A percentile compares a stretch with the other conserved stretches of the same genome.
Conservation (phyloP, 208 protist genomes). For the Leishmania guyanensis region DNA sequence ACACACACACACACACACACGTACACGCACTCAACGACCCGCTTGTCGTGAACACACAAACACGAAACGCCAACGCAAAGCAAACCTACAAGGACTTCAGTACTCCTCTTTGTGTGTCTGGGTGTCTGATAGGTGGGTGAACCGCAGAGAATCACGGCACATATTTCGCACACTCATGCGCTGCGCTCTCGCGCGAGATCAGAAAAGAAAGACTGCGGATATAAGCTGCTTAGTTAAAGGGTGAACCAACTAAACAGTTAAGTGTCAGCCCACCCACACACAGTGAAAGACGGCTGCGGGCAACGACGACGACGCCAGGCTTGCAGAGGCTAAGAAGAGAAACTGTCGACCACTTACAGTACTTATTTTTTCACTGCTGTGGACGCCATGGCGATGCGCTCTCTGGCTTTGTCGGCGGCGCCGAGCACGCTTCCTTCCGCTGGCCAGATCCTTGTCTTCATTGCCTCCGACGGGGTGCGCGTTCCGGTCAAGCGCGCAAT, state of each 20-base stretch:
- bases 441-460: conserved; percentile 61
- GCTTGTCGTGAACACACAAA: background rate
- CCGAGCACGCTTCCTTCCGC: background rate
- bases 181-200: background rate
- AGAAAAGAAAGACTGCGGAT: background rate
- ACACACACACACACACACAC: background rate
- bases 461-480: conserved; percentile 66
- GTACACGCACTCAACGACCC: background rate
- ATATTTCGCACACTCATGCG: background rate
- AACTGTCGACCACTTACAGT: background rate
- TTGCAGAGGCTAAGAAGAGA: background rate
- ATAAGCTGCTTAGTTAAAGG: background rate
- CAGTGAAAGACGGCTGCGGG: background rate
- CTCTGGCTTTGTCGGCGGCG: background rate
- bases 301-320: background rate
- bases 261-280: background rate
- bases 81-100: background rate
- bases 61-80: background rate
- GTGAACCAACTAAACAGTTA: background rate
- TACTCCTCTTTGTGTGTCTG: background rate
- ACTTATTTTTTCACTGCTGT: background rate
- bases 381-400: conserved; percentile 5
- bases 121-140: background rate
- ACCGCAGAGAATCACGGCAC: background rate
- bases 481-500: conserved; percentile 62